phyloP scores from a whole-genome alignment of 2,329 filamentous ascomycete genomes.

The Mollisiaceae sp. region DNA sequence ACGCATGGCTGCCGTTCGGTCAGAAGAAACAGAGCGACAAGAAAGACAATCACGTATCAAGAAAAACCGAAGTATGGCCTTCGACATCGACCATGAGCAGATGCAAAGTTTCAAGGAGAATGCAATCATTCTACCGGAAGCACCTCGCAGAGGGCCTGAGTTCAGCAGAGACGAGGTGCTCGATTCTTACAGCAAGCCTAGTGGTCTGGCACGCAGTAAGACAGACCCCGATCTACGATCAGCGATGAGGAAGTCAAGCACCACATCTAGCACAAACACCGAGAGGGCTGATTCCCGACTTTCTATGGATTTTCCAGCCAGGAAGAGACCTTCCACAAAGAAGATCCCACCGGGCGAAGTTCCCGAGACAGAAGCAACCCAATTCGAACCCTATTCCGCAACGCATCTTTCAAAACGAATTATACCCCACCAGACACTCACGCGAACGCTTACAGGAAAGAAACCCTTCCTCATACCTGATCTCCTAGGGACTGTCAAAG shows the following conservation, averaged over 20 bases:
- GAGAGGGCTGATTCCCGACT: conserved; percentile 32
- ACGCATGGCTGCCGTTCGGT: conserved; percentile 74
- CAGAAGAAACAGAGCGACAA: conserved; percentile 56
- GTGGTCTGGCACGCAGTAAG: conserved; percentile 50
- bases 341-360: conserved; percentile 43
- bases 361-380: conserved; percentile 57
- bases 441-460: conserved; percentile 78
- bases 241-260: conserved; percentile 27
- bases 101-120: conserved; percentile 64
- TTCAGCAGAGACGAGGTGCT: conserved; percentile 70
- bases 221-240: conserved; percentile 35
- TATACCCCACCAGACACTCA: conserved; percentile 79
- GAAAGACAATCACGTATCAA: conserved; percentile 59
- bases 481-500: conserved; percentile 79
- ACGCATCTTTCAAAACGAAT: conserved; percentile 83
- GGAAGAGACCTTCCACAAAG: conserved; percentile 20
- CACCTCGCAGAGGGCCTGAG: conserved; percentile 53
- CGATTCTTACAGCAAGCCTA: conserved; percentile 37
- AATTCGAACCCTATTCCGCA: conserved; percentile 86
- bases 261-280: conserved; percentile 16
- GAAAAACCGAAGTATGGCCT: conserved; percentile 59
- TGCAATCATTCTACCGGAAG: conserved; percentile 59
- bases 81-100: conserved; percentile 61
- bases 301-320: conserved; percentile 19
- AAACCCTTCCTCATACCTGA: conserved; percentile 80